Evolutionary conservation across 108 stramenopile species (phyloP).

Genomic region (Conticribra guillardii): DNA sequence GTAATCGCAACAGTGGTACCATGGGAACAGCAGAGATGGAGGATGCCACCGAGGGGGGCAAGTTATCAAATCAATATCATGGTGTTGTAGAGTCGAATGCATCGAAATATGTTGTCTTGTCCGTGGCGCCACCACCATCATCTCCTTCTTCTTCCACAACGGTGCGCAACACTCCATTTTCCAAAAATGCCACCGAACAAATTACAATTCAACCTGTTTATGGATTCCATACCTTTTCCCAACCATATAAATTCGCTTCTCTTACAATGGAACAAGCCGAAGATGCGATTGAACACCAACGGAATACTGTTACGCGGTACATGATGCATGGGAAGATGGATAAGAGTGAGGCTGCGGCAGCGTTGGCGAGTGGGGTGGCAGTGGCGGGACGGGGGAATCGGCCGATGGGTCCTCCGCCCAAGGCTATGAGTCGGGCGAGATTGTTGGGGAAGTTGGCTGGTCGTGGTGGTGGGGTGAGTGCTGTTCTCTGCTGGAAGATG

Average conservation of each 20-base stretch:
- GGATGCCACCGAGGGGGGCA: constrained; percentile 15
- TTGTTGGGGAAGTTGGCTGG: constrained; percentile 63
- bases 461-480: neutral
- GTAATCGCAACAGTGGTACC: neutral
- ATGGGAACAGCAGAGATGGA: neutral
- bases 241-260: constrained; percentile 71
- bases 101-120: constrained; percentile 69
- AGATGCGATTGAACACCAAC: constrained; percentile 74
- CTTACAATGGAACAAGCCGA: constrained; percentile 81
- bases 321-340: constrained; percentile 69
- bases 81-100: constrained; percentile 79
- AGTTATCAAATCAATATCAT: constrained; percentile 69
- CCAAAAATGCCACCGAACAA: constrained; percentile 34
- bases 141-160: constrained; percentile 11
- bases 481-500: too few species aligned
- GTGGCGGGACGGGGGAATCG: constrained; percentile 15
- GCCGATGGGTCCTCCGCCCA: constrained; percentile 41
- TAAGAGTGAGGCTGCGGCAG: constrained; percentile 27
- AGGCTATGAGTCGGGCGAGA: constrained; percentile 55
- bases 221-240: constrained; percentile 71
- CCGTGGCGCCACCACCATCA: constrained; percentile 25
- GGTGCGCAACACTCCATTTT: neutral
- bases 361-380: constrained; percentile 34
- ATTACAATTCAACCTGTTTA: constrained; percentile 64
- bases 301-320: constrained; percentile 64